These are phyloP conservation scores for Gossypium sturtianum DNA, from an alignment of 345 rosid genomes.

Conservation along the genomic window DNA sequence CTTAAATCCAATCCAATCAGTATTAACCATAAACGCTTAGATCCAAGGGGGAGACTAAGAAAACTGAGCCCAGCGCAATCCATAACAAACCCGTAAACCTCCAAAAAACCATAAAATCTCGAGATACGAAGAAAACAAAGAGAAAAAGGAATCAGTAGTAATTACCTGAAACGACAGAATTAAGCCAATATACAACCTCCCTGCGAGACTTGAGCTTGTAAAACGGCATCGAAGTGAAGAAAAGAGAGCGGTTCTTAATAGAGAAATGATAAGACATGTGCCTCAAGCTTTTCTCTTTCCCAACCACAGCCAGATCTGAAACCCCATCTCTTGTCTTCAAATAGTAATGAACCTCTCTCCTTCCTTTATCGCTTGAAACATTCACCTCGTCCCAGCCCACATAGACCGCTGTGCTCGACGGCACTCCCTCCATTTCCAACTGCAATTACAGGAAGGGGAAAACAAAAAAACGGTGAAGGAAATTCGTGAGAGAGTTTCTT, in stretches of 20 bases:
- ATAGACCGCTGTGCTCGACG: constrained; percentile 31
- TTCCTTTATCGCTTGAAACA: constrained; percentile 43
- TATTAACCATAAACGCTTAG: not conserved
- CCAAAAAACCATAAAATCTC: not conserved
- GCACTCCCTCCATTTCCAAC: constrained; percentile 14
- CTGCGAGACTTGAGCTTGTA: constrained; percentile 43
- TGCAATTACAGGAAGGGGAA: not conserved
- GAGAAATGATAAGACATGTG: constrained; percentile 50
- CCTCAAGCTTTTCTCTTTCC: constrained; percentile 47
- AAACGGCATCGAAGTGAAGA: constrained; percentile 12
- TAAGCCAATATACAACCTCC: constrained; percentile 63
- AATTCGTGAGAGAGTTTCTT: not conserved
- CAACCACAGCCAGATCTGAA: constrained; percentile 66
- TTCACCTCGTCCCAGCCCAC: constrained; percentile 68
- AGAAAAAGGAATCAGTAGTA: not conserved
- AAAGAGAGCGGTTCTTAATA: constrained; percentile 28
- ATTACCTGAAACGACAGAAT: constrained; percentile 63
- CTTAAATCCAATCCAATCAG: not conserved
- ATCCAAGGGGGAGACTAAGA: not conserved
- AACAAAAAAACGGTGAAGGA: not conserved
- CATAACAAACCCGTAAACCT: not conserved
- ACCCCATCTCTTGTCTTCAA: constrained; percentile 52
- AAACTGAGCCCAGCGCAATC: not conserved
- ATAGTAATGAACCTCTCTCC: constrained; percentile 56
- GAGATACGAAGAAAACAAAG: not conserved